Base-by-base conservation (phyloP, 495 filamentous ascomycete species). In the Thozetella sp. region DNA sequence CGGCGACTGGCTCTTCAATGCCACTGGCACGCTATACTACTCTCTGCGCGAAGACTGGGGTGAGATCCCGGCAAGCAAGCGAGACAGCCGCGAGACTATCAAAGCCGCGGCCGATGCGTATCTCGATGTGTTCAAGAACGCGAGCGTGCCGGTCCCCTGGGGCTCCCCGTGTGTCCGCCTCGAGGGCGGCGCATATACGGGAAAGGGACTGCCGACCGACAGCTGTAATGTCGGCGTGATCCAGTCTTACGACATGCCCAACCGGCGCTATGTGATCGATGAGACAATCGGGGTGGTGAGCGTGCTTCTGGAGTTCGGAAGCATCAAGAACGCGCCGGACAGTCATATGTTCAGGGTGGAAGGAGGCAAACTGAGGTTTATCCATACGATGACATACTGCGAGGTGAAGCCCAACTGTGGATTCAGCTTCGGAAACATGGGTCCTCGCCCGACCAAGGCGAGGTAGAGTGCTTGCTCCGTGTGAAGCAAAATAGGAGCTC, bases 1-100 rank as follows among this genome's bases (percentile, higher is more conserved):
- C 2, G 67, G 65, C 24, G 63, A 67, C 54, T 67, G 63, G 62
- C 62, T 67, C 20, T 72, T 72, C 61, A 69, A 72, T 34, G 65
- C 69, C 25, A 65, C 64, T 2, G 56, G 57, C 25, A 67, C 67
- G 1, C 60, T 69, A 13, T 37, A 60, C 59, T 60, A 69, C 57
- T 48, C 62, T 13, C 56, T 62, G 25, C 34, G 50, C 27, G 69
- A 72, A 30, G 58, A 64, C 59, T 72, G 69, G 69, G 58, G 34
- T 24, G 51, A n/a, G n/a, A 69, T 69, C 50, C 53, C 54, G n/a
- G 12, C 19, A 9, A 55, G n/a, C 6, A 53, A 64, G 34, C 66
- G 64, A 27, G 62, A 67, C 58, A 57, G 54, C 22, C 62, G 67
- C 25, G 58, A 53, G 17, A 37, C 51, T 2, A 25, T 72, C 52